Conservation (phyloP, 441 rosid species). For the Populus hybrid region DNA sequence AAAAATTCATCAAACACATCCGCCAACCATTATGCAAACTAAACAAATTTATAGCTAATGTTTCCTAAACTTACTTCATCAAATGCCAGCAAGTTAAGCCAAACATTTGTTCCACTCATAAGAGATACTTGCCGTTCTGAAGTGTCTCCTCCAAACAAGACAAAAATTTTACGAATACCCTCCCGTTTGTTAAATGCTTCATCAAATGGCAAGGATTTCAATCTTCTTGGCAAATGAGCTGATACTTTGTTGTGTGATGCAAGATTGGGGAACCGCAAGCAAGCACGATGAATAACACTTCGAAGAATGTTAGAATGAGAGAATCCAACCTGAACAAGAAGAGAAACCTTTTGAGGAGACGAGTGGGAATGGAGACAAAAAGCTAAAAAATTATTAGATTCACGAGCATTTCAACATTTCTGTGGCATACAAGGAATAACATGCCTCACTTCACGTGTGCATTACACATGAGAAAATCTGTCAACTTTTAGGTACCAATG, state of each 20-base stretch:
- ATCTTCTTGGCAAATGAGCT: slow-evolving; percentile 36
- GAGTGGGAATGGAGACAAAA: neutral
- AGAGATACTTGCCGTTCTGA: slow-evolving; percentile 98
- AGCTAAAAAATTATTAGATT: neutral
- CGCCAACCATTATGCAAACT: neutral
- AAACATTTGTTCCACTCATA: slow-evolving; percentile 95
- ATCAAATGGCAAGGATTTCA: slow-evolving; percentile 25
- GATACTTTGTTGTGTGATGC: slow-evolving; percentile 38
- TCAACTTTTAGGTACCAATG: neutral
- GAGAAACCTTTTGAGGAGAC: slow-evolving; percentile 6
- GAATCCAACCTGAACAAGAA: slow-evolving; percentile 76
- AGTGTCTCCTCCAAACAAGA: slow-evolving; percentile 89
- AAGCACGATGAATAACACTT: slow-evolving; percentile 66
- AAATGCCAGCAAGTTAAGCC: slow-evolving; percentile 88
- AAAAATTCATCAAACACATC: neutral
- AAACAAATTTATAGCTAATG: slow-evolving; percentile 5
- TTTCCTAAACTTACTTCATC: slow-evolving; percentile 57
- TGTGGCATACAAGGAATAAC: neutral
- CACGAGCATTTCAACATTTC: neutral
- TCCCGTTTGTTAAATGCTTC: slow-evolving; percentile 29
- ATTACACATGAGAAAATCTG: neutral
- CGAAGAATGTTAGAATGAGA: slow-evolving; percentile 87
- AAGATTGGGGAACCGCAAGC: slow-evolving; percentile 79
- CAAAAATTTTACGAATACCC: slow-evolving; percentile 57
- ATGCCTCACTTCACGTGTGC: neutral